Evolutionary conservation across 1,284 basidiomycete species (phyloP).

Genomic region (Ceratobasidium sp.): DNA sequence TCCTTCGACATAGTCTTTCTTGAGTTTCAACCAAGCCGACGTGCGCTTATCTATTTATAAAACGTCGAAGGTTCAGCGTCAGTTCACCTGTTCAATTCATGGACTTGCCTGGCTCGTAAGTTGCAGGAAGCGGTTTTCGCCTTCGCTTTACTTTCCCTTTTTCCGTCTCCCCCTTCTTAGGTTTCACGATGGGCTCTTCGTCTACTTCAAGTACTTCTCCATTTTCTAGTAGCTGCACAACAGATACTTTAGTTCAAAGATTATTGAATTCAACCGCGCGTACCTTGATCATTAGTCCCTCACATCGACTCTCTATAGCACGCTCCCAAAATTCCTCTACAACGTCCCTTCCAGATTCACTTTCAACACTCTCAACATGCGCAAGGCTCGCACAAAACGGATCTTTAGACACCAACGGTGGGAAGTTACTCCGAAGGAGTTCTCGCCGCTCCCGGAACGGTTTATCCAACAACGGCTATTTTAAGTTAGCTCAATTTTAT

Average conservation of each 20-base stretch:
- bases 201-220: slow-evolving; percentile 59
- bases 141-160: slow-evolving; percentile 57
- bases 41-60: slow-evolving; percentile 73
- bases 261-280: slow-evolving; percentile 49
- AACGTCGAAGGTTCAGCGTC: background rate
- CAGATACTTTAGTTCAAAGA: slow-evolving; percentile 25
- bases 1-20: slow-evolving; percentile 81
- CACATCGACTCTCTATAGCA: slow-evolving; percentile 85
- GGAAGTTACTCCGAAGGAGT: slow-evolving; percentile 72
- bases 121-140: slow-evolving; percentile 83
- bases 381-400: slow-evolving; percentile 73
- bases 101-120: slow-evolving; percentile 84
- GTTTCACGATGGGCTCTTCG: slow-evolving; percentile 15
- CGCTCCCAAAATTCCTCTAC: slow-evolving; percentile 85
- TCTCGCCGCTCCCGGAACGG: slow-evolving; percentile 81
- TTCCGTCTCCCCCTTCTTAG: slow-evolving; percentile 43
- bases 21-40: slow-evolving; percentile 85
- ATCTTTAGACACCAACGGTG: slow-evolving; percentile 64
- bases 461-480: slow-evolving; percentile 75
- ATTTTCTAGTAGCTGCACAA: slow-evolving; percentile 70
- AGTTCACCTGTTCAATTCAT: slow-evolving; percentile 32
- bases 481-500: background rate
- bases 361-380: slow-evolving; percentile 85
- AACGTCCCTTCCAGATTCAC: slow-evolving; percentile 70
- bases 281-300: slow-evolving; percentile 96